Conservation (phyloP, 176 grass and related monocot species). For the Otatea glauca region DNA sequence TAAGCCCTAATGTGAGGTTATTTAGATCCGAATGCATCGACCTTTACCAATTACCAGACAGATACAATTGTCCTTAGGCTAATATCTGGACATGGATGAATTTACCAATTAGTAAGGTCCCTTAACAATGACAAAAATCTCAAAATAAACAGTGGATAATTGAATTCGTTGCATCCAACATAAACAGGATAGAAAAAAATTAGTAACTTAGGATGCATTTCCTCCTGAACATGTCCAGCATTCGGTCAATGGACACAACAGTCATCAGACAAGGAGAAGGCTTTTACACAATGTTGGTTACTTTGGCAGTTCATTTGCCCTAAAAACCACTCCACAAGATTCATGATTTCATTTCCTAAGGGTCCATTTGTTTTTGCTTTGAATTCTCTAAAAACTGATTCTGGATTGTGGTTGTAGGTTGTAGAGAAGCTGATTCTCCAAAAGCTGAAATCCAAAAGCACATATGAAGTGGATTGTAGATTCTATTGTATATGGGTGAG, state of each 20-base stretch:
- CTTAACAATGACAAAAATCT: not conserved
- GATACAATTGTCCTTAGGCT: not conserved
- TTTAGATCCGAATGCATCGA: not conserved
- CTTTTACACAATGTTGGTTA: not conserved
- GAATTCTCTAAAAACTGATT: too few species aligned
- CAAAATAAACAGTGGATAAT: not conserved
- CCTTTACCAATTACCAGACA: not conserved
- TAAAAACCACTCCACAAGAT: not conserved
- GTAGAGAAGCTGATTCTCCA: too few species aligned
- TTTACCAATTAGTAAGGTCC: not conserved
- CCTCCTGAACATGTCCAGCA: not conserved
- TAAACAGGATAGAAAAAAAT: not conserved
- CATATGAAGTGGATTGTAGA: too few species aligned
- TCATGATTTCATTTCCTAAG: slow-evolving; percentile 1
- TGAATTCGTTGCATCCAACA: not conserved
- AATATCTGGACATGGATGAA: not conserved
- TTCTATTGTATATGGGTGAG: too few species aligned
- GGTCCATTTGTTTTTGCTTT: too few species aligned
- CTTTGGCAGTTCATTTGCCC: not conserved
- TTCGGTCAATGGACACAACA: not conserved
- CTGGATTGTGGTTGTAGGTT: too few species aligned
- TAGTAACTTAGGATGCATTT: not conserved
- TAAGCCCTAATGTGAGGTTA: not conserved
- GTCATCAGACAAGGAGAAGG: not conserved
- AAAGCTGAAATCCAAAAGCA: too few species aligned